phyloP scores from a whole-genome alignment of 352 stramenopile genomes.

The Pythium brachiatum region DNA sequence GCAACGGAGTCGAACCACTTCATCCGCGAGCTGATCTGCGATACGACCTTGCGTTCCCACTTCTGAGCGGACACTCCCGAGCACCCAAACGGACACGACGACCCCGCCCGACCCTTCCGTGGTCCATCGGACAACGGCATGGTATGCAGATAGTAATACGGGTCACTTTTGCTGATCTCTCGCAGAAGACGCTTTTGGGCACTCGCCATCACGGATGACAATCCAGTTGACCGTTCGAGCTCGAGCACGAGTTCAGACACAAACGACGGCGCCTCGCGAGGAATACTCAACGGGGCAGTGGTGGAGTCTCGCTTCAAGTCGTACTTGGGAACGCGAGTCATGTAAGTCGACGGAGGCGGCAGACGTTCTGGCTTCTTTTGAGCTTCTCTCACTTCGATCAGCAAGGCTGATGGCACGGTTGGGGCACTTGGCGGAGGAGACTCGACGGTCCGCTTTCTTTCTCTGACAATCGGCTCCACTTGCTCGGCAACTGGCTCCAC shows the following conservation, averaged over 20 bases:
- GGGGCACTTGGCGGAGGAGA: neutral
- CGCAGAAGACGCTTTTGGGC: conserved; percentile 56
- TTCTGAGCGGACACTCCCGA: conserved; percentile 42
- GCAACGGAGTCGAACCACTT: conserved; percentile 75
- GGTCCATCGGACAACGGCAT: conserved; percentile 21
- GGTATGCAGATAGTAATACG: conserved; percentile 70
- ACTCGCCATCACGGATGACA: conserved; percentile 66
- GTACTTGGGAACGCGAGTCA: neutral
- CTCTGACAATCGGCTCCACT: neutral
- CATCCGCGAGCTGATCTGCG: conserved; percentile 77
- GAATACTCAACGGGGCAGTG: conserved; percentile 6
- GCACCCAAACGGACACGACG: conserved; percentile 58
- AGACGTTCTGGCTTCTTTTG: neutral
- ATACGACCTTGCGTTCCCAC: conserved; percentile 70
- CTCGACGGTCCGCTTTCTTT: neutral
- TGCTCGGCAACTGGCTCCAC: no score
- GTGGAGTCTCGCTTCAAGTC: neutral
- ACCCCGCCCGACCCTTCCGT: conserved; percentile 10
- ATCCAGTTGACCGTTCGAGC: conserved; percentile 39
- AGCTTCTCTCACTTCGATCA: neutral
- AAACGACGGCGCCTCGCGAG: conserved; percentile 14
- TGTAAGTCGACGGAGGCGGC: neutral
- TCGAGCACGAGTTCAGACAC: conserved; percentile 34
- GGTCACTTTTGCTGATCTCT: conserved; percentile 63
- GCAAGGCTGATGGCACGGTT: neutral